Conservation (phyloP, 805 yeast species). For the Cyberlindnera mycetangii region DNA sequence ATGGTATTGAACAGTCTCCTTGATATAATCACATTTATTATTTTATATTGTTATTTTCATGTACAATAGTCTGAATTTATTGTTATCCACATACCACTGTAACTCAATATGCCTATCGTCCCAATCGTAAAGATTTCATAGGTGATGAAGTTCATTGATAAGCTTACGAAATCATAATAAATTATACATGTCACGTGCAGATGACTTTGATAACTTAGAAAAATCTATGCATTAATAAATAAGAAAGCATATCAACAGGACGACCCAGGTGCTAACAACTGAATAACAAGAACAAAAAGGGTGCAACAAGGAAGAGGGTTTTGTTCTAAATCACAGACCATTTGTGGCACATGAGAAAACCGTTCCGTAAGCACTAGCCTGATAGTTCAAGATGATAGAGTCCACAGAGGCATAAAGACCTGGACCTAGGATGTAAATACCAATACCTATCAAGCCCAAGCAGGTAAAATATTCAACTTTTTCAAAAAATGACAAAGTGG, state of each 20-base stretch:
- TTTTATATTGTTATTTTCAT: not conserved
- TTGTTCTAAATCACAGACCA: conserved; percentile 34
- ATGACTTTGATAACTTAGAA: too few species aligned
- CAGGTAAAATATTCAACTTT: conserved; percentile 38
- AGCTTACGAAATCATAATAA: too few species aligned
- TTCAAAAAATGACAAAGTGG: conserved; percentile 28
- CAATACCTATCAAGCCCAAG: conserved; percentile 40
- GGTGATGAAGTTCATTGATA: too few species aligned
- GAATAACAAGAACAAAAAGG: too few species aligned
- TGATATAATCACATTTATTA: not conserved
- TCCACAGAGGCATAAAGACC: conserved; percentile 55
- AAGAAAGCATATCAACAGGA: too few species aligned
- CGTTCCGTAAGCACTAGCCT: conserved; percentile 45
- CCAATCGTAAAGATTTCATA: too few species aligned
- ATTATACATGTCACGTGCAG: too few species aligned
- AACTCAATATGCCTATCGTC: too few species aligned
- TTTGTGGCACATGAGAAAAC: conserved; percentile 51
- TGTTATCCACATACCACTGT: not conserved
- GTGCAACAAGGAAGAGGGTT: too few species aligned
- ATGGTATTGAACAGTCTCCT: conserved; percentile 15
- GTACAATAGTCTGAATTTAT: not conserved
- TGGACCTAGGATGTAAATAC: conserved; percentile 56
- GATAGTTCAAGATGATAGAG: conserved; percentile 50
- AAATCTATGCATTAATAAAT: too few species aligned
- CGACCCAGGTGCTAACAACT: too few species aligned